Evolutionary conservation across 441 rosid species (phyloP).

Genomic region (Pelargonium australe): DNA sequence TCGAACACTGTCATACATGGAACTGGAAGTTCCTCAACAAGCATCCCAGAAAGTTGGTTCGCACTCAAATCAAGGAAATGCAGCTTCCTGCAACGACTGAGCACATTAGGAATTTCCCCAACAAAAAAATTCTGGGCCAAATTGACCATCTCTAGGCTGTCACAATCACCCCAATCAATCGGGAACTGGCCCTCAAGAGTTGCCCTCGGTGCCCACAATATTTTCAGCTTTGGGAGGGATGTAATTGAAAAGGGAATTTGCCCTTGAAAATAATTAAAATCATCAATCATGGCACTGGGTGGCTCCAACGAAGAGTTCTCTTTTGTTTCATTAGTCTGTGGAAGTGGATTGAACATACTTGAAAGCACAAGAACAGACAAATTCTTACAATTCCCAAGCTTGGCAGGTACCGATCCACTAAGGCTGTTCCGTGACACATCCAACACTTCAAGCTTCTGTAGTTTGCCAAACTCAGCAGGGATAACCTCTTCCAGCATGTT

Average conservation of each 20-base stretch:
- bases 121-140: slow-evolving; percentile 19
- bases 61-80: slow-evolving; percentile 26
- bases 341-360: slow-evolving; percentile 32
- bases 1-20: slow-evolving; percentile 27
- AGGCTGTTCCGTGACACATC: slow-evolving; percentile 56
- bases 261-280: slow-evolving; percentile 50
- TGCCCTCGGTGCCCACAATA: slow-evolving; percentile 25
- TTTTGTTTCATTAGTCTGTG: slow-evolving; percentile 20
- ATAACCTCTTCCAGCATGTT: slow-evolving; percentile 51
- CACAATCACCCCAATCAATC: slow-evolving; percentile 17
- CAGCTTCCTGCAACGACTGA: slow-evolving; percentile 19
- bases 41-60: slow-evolving; percentile 21
- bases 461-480: slow-evolving; percentile 44
- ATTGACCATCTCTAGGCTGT: slow-evolving; percentile 21
- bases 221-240: slow-evolving; percentile 34
- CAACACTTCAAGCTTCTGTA: slow-evolving; percentile 47
- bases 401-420: slow-evolving; percentile 40
- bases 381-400: slow-evolving; percentile 46
- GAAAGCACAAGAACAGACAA: slow-evolving; percentile 54
- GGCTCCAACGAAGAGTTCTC: slow-evolving; percentile 24
- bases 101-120: slow-evolving; percentile 17
- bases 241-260: slow-evolving; percentile 34
- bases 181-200: slow-evolving; percentile 21
- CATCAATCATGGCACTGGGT: slow-evolving; percentile 25
- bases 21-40: slow-evolving; percentile 18